These are phyloP conservation scores for Colletotrichum paranaense DNA, from an alignment of 2,329 filamentous ascomycete species.

Conservation along the genomic window DNA sequence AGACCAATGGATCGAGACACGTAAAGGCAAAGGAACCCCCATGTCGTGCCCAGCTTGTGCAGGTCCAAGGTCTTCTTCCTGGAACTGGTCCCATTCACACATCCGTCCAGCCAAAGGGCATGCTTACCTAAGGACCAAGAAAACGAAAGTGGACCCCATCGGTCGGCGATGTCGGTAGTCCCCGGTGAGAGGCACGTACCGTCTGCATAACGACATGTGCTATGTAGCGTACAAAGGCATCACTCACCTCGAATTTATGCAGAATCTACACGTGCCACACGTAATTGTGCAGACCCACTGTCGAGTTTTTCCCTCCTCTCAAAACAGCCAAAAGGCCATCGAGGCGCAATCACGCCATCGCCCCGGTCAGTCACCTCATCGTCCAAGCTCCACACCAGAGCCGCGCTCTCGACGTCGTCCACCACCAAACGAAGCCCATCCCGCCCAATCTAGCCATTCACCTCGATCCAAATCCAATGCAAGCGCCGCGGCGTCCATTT, in stretches of 20 bases:
- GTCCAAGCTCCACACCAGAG: slow-evolving; percentile 36
- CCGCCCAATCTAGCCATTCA: slow-evolving; percentile 20
- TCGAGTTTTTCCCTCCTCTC: slow-evolving; percentile 20
- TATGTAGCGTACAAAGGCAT: neutral
- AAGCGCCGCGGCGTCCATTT: slow-evolving; percentile 34
- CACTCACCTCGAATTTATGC: neutral
- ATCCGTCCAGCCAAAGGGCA: neutral
- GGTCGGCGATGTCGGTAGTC: neutral
- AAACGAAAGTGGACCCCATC: neutral
- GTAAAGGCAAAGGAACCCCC: neutral
- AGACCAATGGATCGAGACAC: neutral
- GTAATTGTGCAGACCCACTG: neutral
- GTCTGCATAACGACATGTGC: neutral
- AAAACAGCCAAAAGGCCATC: neutral
- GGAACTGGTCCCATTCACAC: neutral
- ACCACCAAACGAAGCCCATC: slow-evolving; percentile 30
- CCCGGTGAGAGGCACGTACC: neutral
- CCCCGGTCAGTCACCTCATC: slow-evolving; percentile 33
- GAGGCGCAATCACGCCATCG: slow-evolving; percentile 34
- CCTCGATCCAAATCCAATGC: slow-evolving; percentile 21
- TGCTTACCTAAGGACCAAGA: neutral
- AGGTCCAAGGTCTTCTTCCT: neutral
- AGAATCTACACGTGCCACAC: neutral
- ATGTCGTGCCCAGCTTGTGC: neutral
- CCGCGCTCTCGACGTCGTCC: slow-evolving; percentile 33